These are phyloP conservation scores for Cordyceps farinosa DNA, from an alignment of 2,329 filamentous ascomycete species.

Conservation along the genomic window DNA sequence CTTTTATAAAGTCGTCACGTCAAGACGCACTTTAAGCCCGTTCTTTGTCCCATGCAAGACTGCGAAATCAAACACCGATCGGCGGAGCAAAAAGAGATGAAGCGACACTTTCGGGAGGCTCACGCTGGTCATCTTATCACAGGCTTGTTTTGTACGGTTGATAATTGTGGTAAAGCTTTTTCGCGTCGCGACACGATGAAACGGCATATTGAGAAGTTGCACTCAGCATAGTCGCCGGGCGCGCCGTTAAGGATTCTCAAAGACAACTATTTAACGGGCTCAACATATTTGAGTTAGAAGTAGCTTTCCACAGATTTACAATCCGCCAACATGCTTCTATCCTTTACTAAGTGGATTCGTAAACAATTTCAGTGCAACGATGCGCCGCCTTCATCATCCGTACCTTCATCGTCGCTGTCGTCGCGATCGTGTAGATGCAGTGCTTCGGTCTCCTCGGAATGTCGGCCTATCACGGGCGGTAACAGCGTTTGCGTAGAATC, in stretches of 20 bases:
- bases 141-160: neutral
- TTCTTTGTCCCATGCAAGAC: neutral
- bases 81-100: constrained; percentile 13
- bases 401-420: neutral
- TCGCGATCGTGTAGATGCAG: neutral
- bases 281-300: neutral
- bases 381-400: constrained; percentile 8
- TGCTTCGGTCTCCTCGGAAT: neutral
- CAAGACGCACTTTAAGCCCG: neutral
- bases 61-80: neutral
- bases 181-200: neutral
- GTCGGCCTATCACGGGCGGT: neutral
- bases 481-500: neutral
- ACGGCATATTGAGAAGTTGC: neutral
- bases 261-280: neutral
- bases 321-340: neutral
- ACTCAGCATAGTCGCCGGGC: neutral
- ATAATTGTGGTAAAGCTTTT: neutral
- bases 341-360: neutral
- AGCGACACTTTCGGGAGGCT: constrained; percentile 3
- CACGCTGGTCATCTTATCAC: constrained; percentile 1
- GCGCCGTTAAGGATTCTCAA: too few species aligned
- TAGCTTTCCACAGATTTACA: neutral
- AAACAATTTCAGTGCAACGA: neutral
- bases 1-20: neutral